These are phyloP conservation scores for Wickerhamiella nectarea DNA, from an alignment of 805 yeast species.

Conservation along the genomic window DNA sequence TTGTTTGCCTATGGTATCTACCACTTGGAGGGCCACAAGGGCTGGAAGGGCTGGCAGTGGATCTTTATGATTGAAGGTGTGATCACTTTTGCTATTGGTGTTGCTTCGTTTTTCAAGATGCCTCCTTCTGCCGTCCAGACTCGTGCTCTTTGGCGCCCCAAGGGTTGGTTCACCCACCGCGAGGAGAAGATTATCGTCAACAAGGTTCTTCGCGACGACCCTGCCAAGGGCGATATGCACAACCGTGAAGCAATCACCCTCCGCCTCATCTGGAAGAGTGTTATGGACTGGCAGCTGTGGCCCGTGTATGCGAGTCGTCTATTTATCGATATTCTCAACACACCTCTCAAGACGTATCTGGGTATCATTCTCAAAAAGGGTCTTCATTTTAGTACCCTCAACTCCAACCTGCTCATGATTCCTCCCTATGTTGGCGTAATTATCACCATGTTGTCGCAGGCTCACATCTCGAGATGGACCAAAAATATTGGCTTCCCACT, in stretches of 20 bases:
- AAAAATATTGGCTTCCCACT: constrained; percentile 11
- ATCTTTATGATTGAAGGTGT: constrained; percentile 38
- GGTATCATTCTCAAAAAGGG: constrained; percentile 34
- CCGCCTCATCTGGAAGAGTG: constrained; percentile 29
- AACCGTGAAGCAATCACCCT: constrained; percentile 39
- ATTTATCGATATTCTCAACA: constrained; percentile 27
- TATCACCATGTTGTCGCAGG: constrained; percentile 14
- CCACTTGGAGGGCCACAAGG: constrained; percentile 31
- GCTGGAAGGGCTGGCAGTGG: constrained; percentile 36
- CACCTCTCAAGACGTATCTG: constrained; percentile 31
- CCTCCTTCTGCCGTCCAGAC: constrained; percentile 41
- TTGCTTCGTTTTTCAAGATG: constrained; percentile 32
- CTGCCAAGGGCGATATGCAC: constrained; percentile 47
- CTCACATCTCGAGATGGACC: constrained; percentile 1
- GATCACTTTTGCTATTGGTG: constrained; percentile 39
- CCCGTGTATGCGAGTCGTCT: constrained; percentile 39
- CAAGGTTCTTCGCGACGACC: constrained; percentile 46
- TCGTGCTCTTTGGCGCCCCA: constrained; percentile 32
- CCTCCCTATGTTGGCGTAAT: constrained; percentile 33
- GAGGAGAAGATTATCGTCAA: constrained; percentile 46
- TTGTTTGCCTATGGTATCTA: constrained; percentile 35
- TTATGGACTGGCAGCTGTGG: constrained; percentile 39
- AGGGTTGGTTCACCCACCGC: constrained; percentile 39
- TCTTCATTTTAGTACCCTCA: constrained; percentile 37
- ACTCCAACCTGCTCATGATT: constrained; percentile 36